Evolutionary conservation across 1,139 yeast genomes (phyloP).

Genomic region (Pneumocystis jirovecii): DNA sequence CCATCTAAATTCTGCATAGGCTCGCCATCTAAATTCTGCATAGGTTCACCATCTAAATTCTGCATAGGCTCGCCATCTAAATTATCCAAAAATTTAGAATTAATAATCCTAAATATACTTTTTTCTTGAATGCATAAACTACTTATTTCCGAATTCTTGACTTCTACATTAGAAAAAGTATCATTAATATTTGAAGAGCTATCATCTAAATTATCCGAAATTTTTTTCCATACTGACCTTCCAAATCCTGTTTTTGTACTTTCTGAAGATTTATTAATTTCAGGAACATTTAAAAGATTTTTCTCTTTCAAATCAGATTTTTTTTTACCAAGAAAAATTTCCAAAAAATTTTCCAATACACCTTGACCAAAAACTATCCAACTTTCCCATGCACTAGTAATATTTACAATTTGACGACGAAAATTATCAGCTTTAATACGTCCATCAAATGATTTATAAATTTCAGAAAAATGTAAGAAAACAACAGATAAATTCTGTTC

Average conservation of each 20-base stretch:
- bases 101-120: neutral
- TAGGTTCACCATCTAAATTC: neutral
- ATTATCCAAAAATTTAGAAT: neutral
- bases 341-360: neutral
- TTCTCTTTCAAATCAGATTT: neutral
- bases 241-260: neutral
- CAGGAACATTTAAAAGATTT: neutral
- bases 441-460: slow-evolving; percentile 13
- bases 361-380: slow-evolving; percentile 9
- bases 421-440: slow-evolving; percentile 16
- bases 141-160: neutral
- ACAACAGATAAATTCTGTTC: slow-evolving; percentile 10
- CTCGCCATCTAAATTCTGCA: neutral
- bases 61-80: neutral
- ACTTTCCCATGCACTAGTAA: slow-evolving; percentile 14
- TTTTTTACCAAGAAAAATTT: slow-evolving; percentile 1
- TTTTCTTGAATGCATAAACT: neutral
- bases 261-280: slow-evolving; percentile 2
- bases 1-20: neutral
- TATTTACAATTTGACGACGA: slow-evolving; percentile 11
- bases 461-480: slow-evolving; percentile 9
- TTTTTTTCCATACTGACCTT: neutral
- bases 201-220: neutral
- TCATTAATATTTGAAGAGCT: neutral
- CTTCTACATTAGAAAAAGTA: neutral